phyloP scores from a whole-genome alignment of 2,329 filamentous ascomycete genomes.

The Aspergillus sp. region DNA sequence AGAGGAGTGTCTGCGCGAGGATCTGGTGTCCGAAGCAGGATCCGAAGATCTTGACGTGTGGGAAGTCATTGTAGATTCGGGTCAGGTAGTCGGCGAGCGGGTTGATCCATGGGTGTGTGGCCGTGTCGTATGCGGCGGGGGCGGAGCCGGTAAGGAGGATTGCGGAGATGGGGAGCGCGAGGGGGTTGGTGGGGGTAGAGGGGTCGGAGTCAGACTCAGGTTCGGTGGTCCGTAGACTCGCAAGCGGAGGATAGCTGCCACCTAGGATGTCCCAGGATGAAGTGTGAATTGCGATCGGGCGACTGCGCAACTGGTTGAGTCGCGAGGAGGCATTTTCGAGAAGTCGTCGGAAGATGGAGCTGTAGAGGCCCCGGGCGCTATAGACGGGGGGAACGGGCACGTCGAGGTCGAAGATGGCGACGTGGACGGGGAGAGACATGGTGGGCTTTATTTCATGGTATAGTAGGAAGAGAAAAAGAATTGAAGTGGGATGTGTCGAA shows the following conservation, averaged over 20 bases:
- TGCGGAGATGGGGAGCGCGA: constrained; percentile 23
- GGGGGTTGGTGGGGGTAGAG: constrained; percentile 3
- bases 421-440: constrained; percentile 29
- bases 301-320: constrained; percentile 16
- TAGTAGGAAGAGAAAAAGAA: no score
- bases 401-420: constrained; percentile 39
- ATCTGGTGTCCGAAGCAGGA: constrained; percentile 37
- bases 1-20: constrained; percentile 20
- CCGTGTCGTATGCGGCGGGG: constrained; percentile 22
- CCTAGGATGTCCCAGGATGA: constrained; percentile 36
- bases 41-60: constrained; percentile 31
- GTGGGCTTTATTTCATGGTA: background rate
- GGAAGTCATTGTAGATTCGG: constrained; percentile 24
- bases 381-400: constrained; percentile 34
- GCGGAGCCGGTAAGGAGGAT: constrained; percentile 32
- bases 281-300: constrained; percentile 30
- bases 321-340: constrained; percentile 32
- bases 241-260: constrained; percentile 26
- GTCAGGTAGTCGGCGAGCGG: constrained; percentile 23
- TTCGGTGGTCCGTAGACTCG: constrained; percentile 19
- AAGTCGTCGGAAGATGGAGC: constrained; percentile 34
- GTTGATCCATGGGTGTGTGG: constrained; percentile 25
- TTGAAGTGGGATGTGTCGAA: background rate
- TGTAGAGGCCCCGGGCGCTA: constrained; percentile 33
- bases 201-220: background rate